These are phyloP conservation scores for Macrolepiota fuliginosa DNA, from an alignment of 768 basidiomycete genomes.

Conservation along the genomic window DNA sequence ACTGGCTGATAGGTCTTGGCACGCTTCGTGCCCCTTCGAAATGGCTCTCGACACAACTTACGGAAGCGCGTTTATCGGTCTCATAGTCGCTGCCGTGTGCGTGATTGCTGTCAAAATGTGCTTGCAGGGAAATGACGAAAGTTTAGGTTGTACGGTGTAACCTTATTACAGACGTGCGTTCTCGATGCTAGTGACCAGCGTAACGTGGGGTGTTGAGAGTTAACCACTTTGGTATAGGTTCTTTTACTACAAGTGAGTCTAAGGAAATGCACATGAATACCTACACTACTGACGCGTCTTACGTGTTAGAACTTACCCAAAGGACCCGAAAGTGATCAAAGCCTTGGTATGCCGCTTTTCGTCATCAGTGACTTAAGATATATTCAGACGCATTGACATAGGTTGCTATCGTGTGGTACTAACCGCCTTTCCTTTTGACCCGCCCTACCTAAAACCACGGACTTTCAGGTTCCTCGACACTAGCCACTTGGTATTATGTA, in stretches of 20 bases:
- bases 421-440: background rate
- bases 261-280: background rate
- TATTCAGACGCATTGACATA: background rate
- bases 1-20: background rate
- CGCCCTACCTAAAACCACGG: background rate
- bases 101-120: slow-evolving; percentile 13
- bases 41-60: slow-evolving; percentile 38
- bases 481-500: slow-evolving; percentile 41
- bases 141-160: slow-evolving; percentile 44
- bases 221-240: slow-evolving; percentile 24
- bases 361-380: background rate
- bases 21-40: background rate
- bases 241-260: slow-evolving; percentile 37
- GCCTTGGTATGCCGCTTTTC: slow-evolving; percentile 28
- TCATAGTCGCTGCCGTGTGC: slow-evolving; percentile 42
- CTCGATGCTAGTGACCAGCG: background rate
- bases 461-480: slow-evolving; percentile 41
- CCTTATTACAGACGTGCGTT: slow-evolving; percentile 40
- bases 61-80: slow-evolving; percentile 44
- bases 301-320: slow-evolving; percentile 33
- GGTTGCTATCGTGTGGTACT: slow-evolving; percentile 11
- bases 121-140: background rate
- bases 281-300: background rate
- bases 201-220: slow-evolving; percentile 1
- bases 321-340: slow-evolving; percentile 38